A percentile compares a stretch with the other conserved stretches of the same genome.
Evolutionary conservation across 2,329 filamentous ascomycete species (phyloP).

Genomic region (Coniochaeta sp.): DNA sequence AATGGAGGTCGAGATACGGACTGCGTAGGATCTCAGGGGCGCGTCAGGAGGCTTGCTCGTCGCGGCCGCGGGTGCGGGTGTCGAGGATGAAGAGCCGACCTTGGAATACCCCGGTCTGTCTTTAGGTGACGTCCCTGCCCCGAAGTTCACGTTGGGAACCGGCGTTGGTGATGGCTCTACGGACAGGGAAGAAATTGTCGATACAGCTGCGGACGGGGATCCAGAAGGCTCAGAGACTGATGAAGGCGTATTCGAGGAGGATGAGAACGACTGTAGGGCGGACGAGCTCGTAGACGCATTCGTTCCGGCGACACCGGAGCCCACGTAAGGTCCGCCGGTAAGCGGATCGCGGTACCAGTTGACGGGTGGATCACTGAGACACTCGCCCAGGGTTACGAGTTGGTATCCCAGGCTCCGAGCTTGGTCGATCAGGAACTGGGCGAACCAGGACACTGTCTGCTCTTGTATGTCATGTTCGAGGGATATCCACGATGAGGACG

Average conservation of each 20-base stretch:
- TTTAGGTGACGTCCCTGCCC: neutral
- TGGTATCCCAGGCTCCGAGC: constrained; percentile 29
- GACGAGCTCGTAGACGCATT: neutral
- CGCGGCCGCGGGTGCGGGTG: neutral
- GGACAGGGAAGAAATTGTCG: neutral
- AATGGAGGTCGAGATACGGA: neutral
- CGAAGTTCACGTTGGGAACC: neutral
- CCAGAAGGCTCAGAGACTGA: neutral
- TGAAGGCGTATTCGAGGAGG: neutral
- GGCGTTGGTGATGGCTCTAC: neutral
- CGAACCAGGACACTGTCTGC: constrained; percentile 33
- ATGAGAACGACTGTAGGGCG: neutral
- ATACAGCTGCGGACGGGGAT: neutral
- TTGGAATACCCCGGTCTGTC: neutral
- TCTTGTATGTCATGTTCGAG: constrained; percentile 37
- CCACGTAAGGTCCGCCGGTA: constrained; percentile 16
- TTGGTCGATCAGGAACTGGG: constrained; percentile 32
- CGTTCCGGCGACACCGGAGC: neutral
- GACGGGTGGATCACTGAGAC: constrained; percentile 30
- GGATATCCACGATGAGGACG: constrained; percentile 17
- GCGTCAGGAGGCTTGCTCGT: neutral
- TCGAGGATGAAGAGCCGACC: neutral
- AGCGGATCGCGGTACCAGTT: constrained; percentile 38
- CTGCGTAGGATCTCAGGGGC: neutral
- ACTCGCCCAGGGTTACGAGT: constrained; percentile 37